Base-by-base conservation (phyloP, 2,329 filamentous ascomycete genomes). In the Nigrospora sphaerica region DNA sequence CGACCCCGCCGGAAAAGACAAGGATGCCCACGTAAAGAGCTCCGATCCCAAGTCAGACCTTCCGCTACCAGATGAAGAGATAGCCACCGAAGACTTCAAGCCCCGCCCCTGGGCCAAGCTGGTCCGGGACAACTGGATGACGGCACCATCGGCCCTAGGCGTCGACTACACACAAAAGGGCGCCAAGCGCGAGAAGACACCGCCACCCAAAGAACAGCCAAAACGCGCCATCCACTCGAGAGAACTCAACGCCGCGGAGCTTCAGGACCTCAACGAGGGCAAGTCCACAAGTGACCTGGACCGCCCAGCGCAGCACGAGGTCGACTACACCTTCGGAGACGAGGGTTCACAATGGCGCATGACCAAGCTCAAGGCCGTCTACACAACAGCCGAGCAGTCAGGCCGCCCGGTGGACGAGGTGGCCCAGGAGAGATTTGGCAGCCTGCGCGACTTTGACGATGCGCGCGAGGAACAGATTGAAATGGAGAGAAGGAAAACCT, bases 381-480 rank as follows among this genome's bases (percentile, higher is more conserved):
- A 95, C 63, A 78, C 80, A 23, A 78, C 84, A 45, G 88, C 90
- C 0, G 77, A 95, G 54, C 84, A 93, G 56, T 83, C 73, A 1
- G 83, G 83, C 0, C 76, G 76, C n/a, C 58, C 79, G 0, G 74
- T 95, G 1, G 92, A 97, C 7, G 88, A 95, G 1, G 73, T 97
- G 42, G 93, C 91, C 0, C 57, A 86, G 34, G 86, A 95, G 55
- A 78, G 88, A 12, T 96, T 86, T 59, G 92, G 91, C 2, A 82
- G 81, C 53, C 61, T 98, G 14, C 78, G 83, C 23, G 85, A 87
- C 13, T 98, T 97, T 58, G 93, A 98, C 58, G 87, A 95, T 57
- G 91, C 90, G 4, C 77, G 91, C 39, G 93, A 98, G 62, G 95
- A 98, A 64, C 85, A 92, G 63, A 81, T 82, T n/a, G 93, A 98